Evolutionary conservation across 2,329 filamentous ascomycete species (phyloP), one percentile per base, ranked within the genome.

Genomic region (Talaromyces sp.): DNA sequence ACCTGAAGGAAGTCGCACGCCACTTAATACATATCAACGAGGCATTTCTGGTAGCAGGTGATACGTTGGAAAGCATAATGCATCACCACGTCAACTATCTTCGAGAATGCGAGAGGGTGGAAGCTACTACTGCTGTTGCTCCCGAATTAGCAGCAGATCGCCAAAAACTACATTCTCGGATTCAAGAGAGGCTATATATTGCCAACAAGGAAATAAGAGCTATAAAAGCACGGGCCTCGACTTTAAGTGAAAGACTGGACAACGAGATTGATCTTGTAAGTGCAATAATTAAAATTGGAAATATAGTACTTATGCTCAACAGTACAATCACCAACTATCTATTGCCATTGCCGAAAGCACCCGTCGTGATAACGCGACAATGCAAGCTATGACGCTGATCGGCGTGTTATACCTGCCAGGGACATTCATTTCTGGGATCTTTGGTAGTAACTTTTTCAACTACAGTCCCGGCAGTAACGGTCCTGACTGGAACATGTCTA

Each of bases 1-100:
- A 47, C 6, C 44, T 62, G 28, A 53, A 59, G 27, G 61, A 62
- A 4, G 34, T 62, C 42, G 56, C 51, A 42, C 57, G 61, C 16
- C 61, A 62, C 18, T 56, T 62, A 27, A 62, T 62, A 7, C 61
- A 62, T 56, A 53, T 42, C 16, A 62, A 53, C 2, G 61, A 62
- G 36, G 50, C 47, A 34, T 56, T 62, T 7, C 30, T 59, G 5
- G 61, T 62, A 28, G 57, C 61, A 27, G 53, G 12, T 10, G 42
- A 62, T 30, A 62, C 61, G 18, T 50, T 59, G 33, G 18, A 62
- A 31, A 62, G 61, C 42, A 53, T 59, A 34, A 44, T 56, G 23
- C 31, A 62, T 56, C 61, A 62, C 12, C 57, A 62, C 30, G 27
- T n/a, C 9, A 54, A 47, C n/a, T 54, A 56, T 31, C n/a, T 58